phyloP scores from a whole-genome alignment of 2,329 filamentous ascomycete genomes.

The Aspergillus tanneri region DNA sequence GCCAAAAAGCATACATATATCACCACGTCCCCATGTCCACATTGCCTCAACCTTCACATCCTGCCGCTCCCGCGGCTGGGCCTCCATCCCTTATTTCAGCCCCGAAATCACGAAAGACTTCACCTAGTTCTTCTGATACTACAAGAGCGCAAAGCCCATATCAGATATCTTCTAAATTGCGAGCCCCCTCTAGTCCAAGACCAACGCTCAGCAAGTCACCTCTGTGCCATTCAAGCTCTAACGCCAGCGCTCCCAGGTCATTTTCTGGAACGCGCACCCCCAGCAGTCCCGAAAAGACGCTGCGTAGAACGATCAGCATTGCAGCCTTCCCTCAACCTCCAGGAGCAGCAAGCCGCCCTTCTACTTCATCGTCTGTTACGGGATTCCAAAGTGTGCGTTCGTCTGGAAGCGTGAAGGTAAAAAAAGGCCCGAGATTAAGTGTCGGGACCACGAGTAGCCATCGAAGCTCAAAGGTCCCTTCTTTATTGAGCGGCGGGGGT shows the following conservation, averaged over 20 bases:
- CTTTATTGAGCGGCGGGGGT: slow-evolving; percentile 73
- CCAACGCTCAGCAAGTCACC: slow-evolving; percentile 53
- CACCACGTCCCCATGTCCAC: slow-evolving; percentile 33
- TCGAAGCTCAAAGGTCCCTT: slow-evolving; percentile 60
- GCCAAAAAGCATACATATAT: too few relatives aligned
- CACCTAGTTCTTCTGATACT: slow-evolving; percentile 51
- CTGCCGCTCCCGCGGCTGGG: slow-evolving; percentile 64
- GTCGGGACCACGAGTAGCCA: slow-evolving; percentile 54
- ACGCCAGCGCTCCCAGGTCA: slow-evolving; percentile 58
- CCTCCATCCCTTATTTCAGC: slow-evolving; percentile 73
- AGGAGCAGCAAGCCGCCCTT: slow-evolving; percentile 62
- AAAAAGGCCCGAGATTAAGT: slow-evolving; percentile 58
- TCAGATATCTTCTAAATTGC: slow-evolving; percentile 54
- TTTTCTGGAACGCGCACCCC: slow-evolving; percentile 56
- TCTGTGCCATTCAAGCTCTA: slow-evolving; percentile 49
- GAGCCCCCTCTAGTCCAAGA: slow-evolving; percentile 59
- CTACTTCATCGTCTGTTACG: slow-evolving; percentile 55
- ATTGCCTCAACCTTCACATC: slow-evolving; percentile 64
- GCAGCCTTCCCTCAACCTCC: slow-evolving; percentile 91
- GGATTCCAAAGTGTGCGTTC: slow-evolving; percentile 33
- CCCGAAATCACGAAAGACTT: slow-evolving; percentile 68
- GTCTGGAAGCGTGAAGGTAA: slow-evolving; percentile 44
- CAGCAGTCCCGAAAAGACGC: slow-evolving; percentile 60
- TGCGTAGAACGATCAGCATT: slow-evolving; percentile 89
- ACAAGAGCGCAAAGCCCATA: slow-evolving; percentile 45